These are phyloP conservation scores for Colletotrichum gloeosporioides DNA, from an alignment of 2,329 filamentous ascomycete genomes.

Conservation along the genomic window DNA sequence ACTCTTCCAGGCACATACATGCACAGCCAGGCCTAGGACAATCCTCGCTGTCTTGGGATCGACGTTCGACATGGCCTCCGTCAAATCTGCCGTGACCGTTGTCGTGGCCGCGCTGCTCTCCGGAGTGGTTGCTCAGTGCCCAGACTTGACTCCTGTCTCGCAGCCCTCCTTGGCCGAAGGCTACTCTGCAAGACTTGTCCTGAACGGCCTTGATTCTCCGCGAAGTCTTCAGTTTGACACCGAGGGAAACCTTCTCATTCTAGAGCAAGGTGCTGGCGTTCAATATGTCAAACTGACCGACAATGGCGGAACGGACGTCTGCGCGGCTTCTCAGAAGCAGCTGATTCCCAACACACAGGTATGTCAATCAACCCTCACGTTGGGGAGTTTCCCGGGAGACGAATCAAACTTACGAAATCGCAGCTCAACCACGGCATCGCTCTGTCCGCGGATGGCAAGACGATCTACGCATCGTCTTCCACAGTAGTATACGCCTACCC, in stretches of 20 bases:
- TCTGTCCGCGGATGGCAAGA: constrained; percentile 56
- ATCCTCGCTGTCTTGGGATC: neutral
- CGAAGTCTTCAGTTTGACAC: constrained; percentile 40
- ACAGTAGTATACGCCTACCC: constrained; percentile 66
- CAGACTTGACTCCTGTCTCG: constrained; percentile 9
- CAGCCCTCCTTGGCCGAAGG: constrained; percentile 26
- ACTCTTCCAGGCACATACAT: neutral
- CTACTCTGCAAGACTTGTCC: constrained; percentile 30
- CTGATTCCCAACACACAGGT: constrained; percentile 31
- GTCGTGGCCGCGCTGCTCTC: neutral
- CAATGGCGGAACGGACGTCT: constrained; percentile 31
- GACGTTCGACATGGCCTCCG: neutral
- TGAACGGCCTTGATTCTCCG: constrained; percentile 29
- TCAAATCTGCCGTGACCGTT: neutral
- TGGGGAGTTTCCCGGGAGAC: neutral
- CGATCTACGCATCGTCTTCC: constrained; percentile 62
- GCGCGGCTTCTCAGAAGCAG: constrained; percentile 30
- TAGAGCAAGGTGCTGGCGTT: constrained; percentile 36
- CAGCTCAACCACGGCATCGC: constrained; percentile 64
- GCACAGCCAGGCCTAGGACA: neutral
- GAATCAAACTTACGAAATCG: neutral
- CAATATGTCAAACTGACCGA: constrained; percentile 37
- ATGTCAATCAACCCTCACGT: neutral
- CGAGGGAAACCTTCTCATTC: constrained; percentile 41
- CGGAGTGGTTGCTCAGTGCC: constrained; percentile 5